Evolutionary conservation across 306 rosid genomes (phyloP).

Genomic region (Trifolium subterraneum): DNA sequence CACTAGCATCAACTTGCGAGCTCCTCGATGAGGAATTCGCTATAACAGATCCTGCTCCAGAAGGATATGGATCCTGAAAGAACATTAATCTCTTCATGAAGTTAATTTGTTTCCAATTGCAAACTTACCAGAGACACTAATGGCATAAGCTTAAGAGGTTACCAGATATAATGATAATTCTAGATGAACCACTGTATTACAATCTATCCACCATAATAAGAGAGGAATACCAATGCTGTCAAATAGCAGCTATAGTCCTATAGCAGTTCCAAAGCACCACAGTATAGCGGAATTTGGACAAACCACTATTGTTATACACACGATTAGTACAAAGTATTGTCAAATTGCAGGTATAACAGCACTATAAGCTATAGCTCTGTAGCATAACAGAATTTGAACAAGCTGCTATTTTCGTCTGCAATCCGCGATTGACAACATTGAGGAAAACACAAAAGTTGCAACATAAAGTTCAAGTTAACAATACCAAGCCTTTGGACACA

Average conservation of each 20-base stretch:
- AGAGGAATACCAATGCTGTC: neutral
- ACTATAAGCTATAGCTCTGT: neutral
- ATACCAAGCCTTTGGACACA: conserved; percentile 13
- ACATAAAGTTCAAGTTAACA: conserved; percentile 32
- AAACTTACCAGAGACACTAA: conserved; percentile 22
- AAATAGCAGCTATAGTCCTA: neutral
- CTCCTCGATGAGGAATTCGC: conserved; percentile 45
- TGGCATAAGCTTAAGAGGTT: neutral
- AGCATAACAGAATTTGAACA: neutral
- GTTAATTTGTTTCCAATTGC: neutral
- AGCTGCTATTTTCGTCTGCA: neutral
- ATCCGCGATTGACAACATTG: neutral
- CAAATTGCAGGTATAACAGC: neutral
- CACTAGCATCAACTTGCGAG: conserved; percentile 40
- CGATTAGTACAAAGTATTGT: neutral
- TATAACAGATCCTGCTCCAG: conserved; percentile 43
- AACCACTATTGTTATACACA: neutral
- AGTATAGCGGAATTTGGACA: neutral
- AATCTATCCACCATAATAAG: conserved; percentile 21
- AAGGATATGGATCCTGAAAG: conserved; percentile 67
- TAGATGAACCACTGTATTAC: conserved; percentile 15
- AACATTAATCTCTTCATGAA: conserved; percentile 31
- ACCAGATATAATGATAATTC: neutral
- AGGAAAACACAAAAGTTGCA: neutral
- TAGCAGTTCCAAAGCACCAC: neutral